phyloP scores from a whole-genome alignment of 169 alveolate genomes.

The Plasmodium gonderi region DNA sequence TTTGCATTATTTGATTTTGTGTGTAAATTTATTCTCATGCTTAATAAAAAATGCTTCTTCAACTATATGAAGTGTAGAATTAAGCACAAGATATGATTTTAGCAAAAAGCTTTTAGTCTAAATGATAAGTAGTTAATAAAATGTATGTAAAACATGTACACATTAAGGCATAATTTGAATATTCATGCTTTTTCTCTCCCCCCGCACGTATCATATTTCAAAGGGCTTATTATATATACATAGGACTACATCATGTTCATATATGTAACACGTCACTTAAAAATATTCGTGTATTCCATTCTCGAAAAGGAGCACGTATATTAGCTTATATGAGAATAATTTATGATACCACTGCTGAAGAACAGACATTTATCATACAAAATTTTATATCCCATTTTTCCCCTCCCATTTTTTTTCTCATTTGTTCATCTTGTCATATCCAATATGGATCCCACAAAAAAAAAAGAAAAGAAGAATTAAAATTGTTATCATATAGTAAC shows the following conservation, averaged over 20 bases:
- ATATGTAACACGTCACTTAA: background rate
- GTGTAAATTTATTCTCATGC: background rate
- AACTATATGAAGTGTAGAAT: background rate
- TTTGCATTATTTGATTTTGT: background rate
- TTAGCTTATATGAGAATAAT: background rate
- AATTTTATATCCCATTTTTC: background rate
- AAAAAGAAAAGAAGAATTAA: background rate
- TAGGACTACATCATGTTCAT: background rate
- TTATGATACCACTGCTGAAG: background rate
- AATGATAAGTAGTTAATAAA: background rate
- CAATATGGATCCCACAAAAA: background rate
- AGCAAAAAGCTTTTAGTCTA: background rate
- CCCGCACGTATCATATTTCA: background rate
- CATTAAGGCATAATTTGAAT: background rate
- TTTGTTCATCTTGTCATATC: background rate
- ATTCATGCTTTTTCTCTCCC: background rate
- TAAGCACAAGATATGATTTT: background rate
- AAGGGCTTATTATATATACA: background rate
- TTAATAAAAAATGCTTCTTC: background rate
- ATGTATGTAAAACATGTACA: background rate
- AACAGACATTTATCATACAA: background rate
- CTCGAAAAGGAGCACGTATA: background rate
- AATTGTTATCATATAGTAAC: background rate
- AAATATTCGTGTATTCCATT: background rate
- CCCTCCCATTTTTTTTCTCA: background rate